Conservation (phyloP, 768 basidiomycete genomes). For the Lactarius hengduanensis region DNA sequence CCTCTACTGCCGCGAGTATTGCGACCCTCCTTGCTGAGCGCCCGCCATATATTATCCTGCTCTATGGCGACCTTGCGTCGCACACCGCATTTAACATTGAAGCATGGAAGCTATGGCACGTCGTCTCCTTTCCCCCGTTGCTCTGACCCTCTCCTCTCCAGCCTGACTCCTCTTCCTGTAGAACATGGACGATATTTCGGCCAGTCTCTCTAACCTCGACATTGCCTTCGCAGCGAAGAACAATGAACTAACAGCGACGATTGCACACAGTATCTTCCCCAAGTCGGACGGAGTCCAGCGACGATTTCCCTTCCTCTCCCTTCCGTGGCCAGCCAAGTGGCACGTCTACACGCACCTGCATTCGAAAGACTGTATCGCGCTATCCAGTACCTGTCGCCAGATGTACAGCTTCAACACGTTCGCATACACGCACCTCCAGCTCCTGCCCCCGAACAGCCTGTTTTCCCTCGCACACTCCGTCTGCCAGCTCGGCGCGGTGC, state of each 20-base stretch:
- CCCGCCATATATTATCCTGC: slow-evolving; percentile 4
- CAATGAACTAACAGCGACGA: neutral
- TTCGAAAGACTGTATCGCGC: slow-evolving; percentile 17
- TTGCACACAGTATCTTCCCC: neutral
- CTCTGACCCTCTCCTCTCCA: neutral
- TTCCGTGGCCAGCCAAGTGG: slow-evolving; percentile 13
- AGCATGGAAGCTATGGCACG: slow-evolving; percentile 13
- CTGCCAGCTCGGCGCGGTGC: slow-evolving; percentile 1
- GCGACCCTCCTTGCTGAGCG: slow-evolving; percentile 3
- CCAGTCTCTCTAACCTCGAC: slow-evolving; percentile 8
- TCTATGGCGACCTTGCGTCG: neutral
- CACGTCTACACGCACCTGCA: slow-evolving; percentile 6
- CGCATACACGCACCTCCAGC: slow-evolving; percentile 19
- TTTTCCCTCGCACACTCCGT: slow-evolving; percentile 15
- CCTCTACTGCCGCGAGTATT: too few species aligned
- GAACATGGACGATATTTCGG: slow-evolving; percentile 11
- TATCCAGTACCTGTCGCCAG: slow-evolving; percentile 18
- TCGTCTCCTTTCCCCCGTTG: neutral
- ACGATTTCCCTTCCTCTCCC: slow-evolving; percentile 4
- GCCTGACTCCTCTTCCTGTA: slow-evolving; percentile 2
- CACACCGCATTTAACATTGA: neutral
- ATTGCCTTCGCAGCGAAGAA: neutral
- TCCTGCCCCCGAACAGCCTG: slow-evolving; percentile 20
- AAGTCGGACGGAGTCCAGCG: neutral
- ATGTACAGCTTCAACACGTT: slow-evolving; percentile 19